Evolutionary conservation across 1,284 basidiomycete species (phyloP), one percentile per base, ranked within the genome.

Genomic region (Fistulinella cinereoalba): DNA sequence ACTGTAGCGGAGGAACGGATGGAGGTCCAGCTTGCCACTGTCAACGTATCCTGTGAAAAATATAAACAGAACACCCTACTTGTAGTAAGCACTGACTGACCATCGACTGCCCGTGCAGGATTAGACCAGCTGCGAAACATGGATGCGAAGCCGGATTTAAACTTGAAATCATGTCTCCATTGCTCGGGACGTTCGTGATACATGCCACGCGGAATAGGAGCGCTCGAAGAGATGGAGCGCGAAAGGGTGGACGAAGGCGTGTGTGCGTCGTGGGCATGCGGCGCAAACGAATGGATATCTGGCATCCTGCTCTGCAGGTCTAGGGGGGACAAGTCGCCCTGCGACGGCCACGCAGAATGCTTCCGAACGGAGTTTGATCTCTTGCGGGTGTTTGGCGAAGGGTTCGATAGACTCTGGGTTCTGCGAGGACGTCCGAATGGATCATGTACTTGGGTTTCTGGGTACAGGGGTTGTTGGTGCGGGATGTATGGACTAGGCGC

Each of bases 81-180:
- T 11, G n/a, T 15, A 29, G n/a, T 29, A 29, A 9, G 8, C 13
- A 28, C 2, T 0, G 22, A 57, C 62, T 47, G 12, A 66, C 62
- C 50, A 37, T 58, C 49, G 3, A 37, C 39, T 31, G 12, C 38
- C 42, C 47, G 49, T 23, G 44, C 18, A 3, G 36, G 42, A 33
- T 41, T 59, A n/a, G 64, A 52, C 43, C 42, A 51, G n/a, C 40
- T 49, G 33, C 65, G 65, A 44, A 66, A 62, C 50, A 64, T 52
- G 41, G 62, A 65, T 3, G 65, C 50, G 36, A 64, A 52, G 3
- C 61, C 56, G 5, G 62, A 65, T 22, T 64, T 68, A 42, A 68
- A 64, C 44, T 52, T 64, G 49, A 64, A 67, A 48, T 64, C 65
- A 12, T 52, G 47, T 41, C 62, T 60, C 62, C 65, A 64, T 3